A percentile compares a stretch with the other conserved stretches of the same genome.
Conservation (phyloP, 2,329 filamentous ascomycete species). For the Alternaria sp. region DNA sequence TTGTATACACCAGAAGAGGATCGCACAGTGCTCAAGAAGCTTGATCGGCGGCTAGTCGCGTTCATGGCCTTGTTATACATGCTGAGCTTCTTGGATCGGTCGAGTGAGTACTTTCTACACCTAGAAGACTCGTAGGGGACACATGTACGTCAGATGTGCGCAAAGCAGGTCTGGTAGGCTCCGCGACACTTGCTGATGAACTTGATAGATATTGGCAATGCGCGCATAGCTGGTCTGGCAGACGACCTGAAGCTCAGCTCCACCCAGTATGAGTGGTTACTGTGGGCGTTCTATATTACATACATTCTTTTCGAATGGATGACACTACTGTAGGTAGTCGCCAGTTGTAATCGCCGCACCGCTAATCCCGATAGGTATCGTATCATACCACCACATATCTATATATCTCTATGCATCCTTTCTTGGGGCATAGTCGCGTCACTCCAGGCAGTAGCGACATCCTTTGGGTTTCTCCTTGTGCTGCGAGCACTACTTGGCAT, state of each 20-base stretch:
- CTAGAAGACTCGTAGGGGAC: not conserved
- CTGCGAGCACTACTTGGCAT: slow-evolving; percentile 65
- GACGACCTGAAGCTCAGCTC: slow-evolving; percentile 62
- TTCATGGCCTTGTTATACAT: slow-evolving; percentile 86
- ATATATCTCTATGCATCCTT: slow-evolving; percentile 69
- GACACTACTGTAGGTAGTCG: slow-evolving; percentile 60
- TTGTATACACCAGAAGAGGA: slow-evolving; percentile 75
- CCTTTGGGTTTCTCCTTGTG: slow-evolving; percentile 64
- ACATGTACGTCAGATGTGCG: slow-evolving; percentile 33
- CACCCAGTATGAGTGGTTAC: slow-evolving; percentile 66
- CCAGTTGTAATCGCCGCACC: not conserved
- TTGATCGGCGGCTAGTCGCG: slow-evolving; percentile 77
- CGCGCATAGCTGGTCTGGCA: slow-evolving; percentile 65
- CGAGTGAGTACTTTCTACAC: slow-evolving; percentile 62
- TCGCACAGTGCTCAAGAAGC: slow-evolving; percentile 70
- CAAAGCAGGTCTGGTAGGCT: not conserved
- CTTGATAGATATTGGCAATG: slow-evolving; percentile 64
- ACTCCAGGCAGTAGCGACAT: slow-evolving; percentile 63
- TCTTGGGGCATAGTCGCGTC: slow-evolving; percentile 83
- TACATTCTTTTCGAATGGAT: slow-evolving; percentile 71
- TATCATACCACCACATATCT: slow-evolving; percentile 66
- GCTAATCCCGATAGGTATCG: slow-evolving; percentile 53
- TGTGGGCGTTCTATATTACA: slow-evolving; percentile 69
- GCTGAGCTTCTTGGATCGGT: slow-evolving; percentile 84
- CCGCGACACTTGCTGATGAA: slow-evolving; percentile 7